Percentiles rank a stretch among this genome's conserved stretches.
These are phyloP conservation scores for Capsicum rhomboideum DNA, from an alignment of 257 asterid genomes.

Conservation along the genomic window DNA sequence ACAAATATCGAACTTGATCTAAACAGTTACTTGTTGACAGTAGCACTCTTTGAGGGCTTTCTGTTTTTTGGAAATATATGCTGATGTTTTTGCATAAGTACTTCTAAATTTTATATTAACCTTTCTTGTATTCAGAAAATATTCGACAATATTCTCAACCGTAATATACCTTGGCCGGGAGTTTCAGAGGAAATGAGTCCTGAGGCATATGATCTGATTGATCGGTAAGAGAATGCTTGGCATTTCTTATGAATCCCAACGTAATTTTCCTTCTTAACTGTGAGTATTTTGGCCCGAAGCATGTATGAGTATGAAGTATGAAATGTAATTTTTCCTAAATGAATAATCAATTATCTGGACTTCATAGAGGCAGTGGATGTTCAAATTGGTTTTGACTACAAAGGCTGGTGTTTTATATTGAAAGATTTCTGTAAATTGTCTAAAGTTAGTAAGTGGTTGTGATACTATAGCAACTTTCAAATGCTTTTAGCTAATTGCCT, in stretches of 20 bases:
- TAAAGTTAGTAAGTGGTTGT: not conserved
- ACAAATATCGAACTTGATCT: not conserved
- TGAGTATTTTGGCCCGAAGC: not conserved
- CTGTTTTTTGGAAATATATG: not conserved
- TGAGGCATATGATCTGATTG: slow-evolving; percentile 82
- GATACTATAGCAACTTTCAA: not conserved
- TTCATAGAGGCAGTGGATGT: not conserved
- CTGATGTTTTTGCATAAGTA: not conserved
- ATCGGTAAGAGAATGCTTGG: slow-evolving; percentile 49
- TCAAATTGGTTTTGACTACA: not conserved
- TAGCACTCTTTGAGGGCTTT: not conserved
- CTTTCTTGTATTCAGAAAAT: slow-evolving; percentile 48
- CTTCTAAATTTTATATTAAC: not conserved
- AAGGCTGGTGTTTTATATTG: not conserved
- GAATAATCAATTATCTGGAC: not conserved
- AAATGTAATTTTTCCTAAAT: not conserved
- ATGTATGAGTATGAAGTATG: not conserved
- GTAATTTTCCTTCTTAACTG: not conserved
- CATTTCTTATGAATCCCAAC: not conserved
- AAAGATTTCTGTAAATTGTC: not conserved
- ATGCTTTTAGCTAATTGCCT: not conserved
- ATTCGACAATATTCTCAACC: slow-evolving; percentile 90
- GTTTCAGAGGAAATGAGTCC: slow-evolving; percentile 89
- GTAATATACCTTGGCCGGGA: slow-evolving; percentile 92
- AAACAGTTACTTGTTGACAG: not conserved